Evolutionary conservation across 345 rosid genomes (phyloP), one percentile per base, ranked within the genome.

Genomic region (Populus ilicifolia): DNA sequence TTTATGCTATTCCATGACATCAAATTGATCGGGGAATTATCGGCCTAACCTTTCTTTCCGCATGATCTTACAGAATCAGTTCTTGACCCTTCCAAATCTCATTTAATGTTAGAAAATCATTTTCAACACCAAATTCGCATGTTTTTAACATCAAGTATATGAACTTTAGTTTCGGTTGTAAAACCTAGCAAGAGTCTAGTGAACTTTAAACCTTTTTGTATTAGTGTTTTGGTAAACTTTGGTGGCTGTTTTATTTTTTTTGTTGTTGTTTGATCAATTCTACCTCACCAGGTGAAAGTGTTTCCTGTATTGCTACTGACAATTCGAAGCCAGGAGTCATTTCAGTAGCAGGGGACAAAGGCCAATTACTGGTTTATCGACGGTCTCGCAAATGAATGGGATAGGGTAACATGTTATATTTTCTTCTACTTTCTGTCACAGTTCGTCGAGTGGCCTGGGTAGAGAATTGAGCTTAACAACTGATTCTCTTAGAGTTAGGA

Each of bases 281-380:
- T 36, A 68, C 17, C 17, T 29, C 69, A 71, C 79, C 89, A 95
- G 98, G 92, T 77, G 75, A 87, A 44, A 71, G 83, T 41, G 86
- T 90, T 80, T 83, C 92, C 29, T 88, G 99, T 82, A 89, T 95
- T 52, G 90, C 91, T 10, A 84, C 90, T 1, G 94, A 90, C 79
- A 90, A 86, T 75, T 87, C 92, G 29, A 83, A 82, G 61, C 75
- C 90, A 12, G 82, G 87, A 41, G 77, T 86, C 43, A 17, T 93
- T 46, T 93, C 90, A 21, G 79, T 88, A 56, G 90, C 87, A 52
- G 88, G 87, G 67, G 82, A 83, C 69, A 89, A 83, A 21, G 97
- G 97, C 70, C 89, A 90, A 83, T 80, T 95, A 73, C 79, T 91
- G 77, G 84, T 95, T 30, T 95, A 86, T 85, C 81, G 69, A n/a